Evolutionary conservation across 306 rosid species (phyloP).

Genomic region (Datisca glomerata): DNA sequence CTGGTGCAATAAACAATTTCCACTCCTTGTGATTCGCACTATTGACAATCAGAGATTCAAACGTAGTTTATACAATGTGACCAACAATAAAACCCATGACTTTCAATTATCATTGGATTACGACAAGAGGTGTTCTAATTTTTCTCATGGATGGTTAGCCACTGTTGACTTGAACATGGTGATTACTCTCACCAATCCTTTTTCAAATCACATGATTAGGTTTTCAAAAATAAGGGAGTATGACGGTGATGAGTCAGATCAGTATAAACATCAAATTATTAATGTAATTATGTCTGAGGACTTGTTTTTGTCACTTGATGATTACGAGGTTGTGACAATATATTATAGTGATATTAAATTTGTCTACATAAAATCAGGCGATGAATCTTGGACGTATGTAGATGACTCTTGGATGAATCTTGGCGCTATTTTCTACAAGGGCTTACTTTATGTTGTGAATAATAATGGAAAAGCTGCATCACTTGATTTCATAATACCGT

Average conservation of each 20-base stretch:
- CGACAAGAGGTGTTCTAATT: background rate
- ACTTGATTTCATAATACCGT: background rate
- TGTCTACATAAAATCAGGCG: background rate
- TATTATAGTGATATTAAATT: background rate
- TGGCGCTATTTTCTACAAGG: background rate
- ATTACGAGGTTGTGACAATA: background rate
- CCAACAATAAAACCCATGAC: background rate
- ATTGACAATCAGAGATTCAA: background rate
- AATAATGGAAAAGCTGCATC: background rate
- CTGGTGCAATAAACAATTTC: background rate
- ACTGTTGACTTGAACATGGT: no score
- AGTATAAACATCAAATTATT: background rate
- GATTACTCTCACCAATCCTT: no score
- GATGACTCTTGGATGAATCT: background rate
- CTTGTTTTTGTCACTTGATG: background rate
- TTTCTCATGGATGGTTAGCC: conserved; percentile 1
- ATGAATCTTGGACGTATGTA: background rate
- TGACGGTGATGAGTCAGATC: background rate
- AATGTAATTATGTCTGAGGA: background rate
- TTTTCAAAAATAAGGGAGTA: background rate
- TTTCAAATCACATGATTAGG: background rate
- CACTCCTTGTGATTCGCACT: background rate
- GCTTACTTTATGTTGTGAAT: no score
- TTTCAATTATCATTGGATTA: background rate
- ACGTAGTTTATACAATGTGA: no score